A percentile compares a stretch with the other conserved stretches of the same genome.
Evolutionary conservation across 1,139 yeast species (phyloP).

Genomic region (Diutina rugosa): DNA sequence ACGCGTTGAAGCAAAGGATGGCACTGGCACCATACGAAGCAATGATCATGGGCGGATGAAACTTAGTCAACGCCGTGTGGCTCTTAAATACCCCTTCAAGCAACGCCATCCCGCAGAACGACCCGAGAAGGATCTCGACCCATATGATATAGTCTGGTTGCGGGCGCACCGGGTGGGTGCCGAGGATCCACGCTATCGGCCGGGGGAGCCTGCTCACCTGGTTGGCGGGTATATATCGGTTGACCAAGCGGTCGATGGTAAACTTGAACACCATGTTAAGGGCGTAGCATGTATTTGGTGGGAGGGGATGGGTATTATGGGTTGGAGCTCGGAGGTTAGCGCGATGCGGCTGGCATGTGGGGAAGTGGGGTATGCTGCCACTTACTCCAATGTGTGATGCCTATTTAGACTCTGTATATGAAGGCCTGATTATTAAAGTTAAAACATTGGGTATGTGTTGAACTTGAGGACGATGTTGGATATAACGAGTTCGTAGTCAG

Average conservation of each 20-base stretch:
- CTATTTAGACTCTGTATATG: too few relatives aligned
- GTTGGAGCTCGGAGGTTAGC: neutral
- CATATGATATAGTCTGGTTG: constrained; percentile 29
- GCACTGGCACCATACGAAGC: constrained; percentile 63
- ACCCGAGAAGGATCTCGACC: constrained; percentile 32
- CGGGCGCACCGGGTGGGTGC: constrained; percentile 18
- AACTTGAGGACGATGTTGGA: too few relatives aligned
- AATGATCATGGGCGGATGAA: constrained; percentile 39
- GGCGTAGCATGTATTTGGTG: neutral
- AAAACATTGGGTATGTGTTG: too few relatives aligned
- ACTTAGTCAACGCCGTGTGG: constrained; percentile 28
- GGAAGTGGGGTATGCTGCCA: neutral
- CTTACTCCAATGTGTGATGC: too few relatives aligned
- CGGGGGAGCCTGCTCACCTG: constrained; percentile 17
- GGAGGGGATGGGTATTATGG: neutral
- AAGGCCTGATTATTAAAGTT: too few relatives aligned
- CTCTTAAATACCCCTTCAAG: constrained; percentile 37
- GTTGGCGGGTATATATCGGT: constrained; percentile 18
- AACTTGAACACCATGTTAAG: constrained; percentile 17
- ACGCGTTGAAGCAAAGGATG: constrained; percentile 45
- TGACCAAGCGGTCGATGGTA: constrained; percentile 20
- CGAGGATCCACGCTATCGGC: constrained; percentile 17
- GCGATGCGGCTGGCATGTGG: neutral
- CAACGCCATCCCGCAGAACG: constrained; percentile 41
- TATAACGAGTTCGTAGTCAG: too few relatives aligned